A percentile compares a stretch with the other conserved stretches of the same genome.
Conservation (phyloP, 225 moss, liverwort and hornwort species). For the Pleurozium schreberi region DNA sequence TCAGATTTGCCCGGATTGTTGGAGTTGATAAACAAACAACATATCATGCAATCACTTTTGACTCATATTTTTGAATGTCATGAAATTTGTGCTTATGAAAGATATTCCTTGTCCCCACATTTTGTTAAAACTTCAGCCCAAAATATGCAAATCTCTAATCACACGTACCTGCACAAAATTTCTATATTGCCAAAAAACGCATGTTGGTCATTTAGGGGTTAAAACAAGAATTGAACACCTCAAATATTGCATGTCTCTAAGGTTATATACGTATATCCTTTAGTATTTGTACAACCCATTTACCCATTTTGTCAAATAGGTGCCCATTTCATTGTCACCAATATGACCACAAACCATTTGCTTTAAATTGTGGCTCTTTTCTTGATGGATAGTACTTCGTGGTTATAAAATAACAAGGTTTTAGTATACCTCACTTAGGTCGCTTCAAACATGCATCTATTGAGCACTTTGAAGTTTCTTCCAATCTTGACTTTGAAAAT, state of each 20-base stretch:
- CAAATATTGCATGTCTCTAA: neutral
- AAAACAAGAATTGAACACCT: neutral
- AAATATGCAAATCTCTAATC: too few relatives aligned
- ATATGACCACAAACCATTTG: neutral
- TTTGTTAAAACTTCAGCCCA: too few relatives aligned
- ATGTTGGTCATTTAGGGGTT: too few relatives aligned
- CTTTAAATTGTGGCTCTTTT: accelerated
- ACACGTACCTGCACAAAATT: too few relatives aligned
- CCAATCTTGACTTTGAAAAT: neutral
- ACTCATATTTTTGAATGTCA: too few relatives aligned
- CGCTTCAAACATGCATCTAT: neutral
- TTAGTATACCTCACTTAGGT: neutral
- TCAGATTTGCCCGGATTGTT: too few relatives aligned
- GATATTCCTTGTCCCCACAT: too few relatives aligned
- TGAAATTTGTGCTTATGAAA: too few relatives aligned
- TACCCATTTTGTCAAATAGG: neutral
- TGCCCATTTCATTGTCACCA: neutral
- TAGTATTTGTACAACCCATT: accelerated
- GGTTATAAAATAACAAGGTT: neutral
- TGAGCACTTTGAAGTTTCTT: neutral
- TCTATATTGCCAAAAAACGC: too few relatives aligned
- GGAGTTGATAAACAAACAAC: too few relatives aligned
- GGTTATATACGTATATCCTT: neutral
- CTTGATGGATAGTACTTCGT: neutral
- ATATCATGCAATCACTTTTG: too few relatives aligned